A percentile compares a stretch with the other conserved stretches of the same genome.
Conservation (phyloP, 176 grass and related monocot species). For the Aegilops speltoides region DNA sequence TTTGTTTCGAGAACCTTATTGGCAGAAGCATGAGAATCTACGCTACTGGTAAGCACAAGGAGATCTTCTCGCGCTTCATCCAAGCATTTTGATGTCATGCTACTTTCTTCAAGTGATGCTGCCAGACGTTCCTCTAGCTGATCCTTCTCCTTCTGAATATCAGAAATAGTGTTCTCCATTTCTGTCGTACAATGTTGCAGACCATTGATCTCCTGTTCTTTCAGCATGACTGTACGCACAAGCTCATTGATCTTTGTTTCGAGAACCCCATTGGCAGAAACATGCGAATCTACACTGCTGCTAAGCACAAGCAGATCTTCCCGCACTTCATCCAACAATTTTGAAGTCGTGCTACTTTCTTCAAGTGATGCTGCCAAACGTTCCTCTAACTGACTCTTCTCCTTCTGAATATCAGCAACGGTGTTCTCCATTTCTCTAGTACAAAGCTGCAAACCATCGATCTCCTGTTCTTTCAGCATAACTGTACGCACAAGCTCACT, state of each 20-base stretch:
- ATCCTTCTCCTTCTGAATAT: constrained; percentile 60
- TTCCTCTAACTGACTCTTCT: constrained; percentile 67
- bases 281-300: constrained; percentile 51
- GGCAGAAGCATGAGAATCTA: constrained; percentile 57
- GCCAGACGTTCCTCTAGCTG: constrained; percentile 64
- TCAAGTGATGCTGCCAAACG: constrained; percentile 46
- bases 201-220: constrained; percentile 55
- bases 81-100: constrained; percentile 67
- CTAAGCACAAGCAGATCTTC: constrained; percentile 58
- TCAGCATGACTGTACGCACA: constrained; percentile 33
- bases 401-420: constrained; percentile 51
- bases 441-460: constrained; percentile 53
- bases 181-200: constrained; percentile 61
- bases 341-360: constrained; percentile 65
- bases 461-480: constrained; percentile 54
- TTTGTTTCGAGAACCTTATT: constrained; percentile 62
- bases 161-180: constrained; percentile 56
- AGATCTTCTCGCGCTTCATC: constrained; percentile 72
- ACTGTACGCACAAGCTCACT: constrained; percentile 20
- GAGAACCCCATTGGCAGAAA: constrained; percentile 58
- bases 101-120: constrained; percentile 53
- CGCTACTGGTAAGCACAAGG: constrained; percentile 40
- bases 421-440: constrained; percentile 60
- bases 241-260: constrained; percentile 61
- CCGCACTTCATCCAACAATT: constrained; percentile 71